These are phyloP conservation scores for Cudoniella acicularis DNA, from an alignment of 495 filamentous ascomycete species.

Conservation along the genomic window DNA sequence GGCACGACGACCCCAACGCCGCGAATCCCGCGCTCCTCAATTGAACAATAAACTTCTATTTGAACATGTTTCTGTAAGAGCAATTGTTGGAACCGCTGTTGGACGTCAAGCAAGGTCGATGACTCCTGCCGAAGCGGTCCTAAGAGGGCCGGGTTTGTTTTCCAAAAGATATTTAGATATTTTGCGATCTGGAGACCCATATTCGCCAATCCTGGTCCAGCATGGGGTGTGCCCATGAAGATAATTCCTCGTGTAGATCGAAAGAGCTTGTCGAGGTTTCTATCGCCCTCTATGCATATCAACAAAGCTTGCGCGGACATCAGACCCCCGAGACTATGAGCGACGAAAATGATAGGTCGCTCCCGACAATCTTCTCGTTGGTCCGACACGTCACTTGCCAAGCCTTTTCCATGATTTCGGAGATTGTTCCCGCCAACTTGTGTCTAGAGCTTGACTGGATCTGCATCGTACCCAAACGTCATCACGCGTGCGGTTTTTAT, in stretches of 20 bases:
- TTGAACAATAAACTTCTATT: constrained; percentile 16
- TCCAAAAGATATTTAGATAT: neutral
- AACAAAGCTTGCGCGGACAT: neutral
- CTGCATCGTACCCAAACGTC: constrained; percentile 11
- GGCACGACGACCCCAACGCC: constrained; percentile 13
- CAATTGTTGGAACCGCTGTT: constrained; percentile 33
- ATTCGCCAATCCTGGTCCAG: constrained; percentile 27
- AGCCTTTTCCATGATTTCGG: constrained; percentile 1
- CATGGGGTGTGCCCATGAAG: constrained; percentile 41
- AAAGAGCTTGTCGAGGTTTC: constrained; percentile 29
- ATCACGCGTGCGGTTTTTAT: neutral
- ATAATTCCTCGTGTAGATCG: constrained; percentile 30
- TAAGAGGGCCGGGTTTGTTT: constrained; percentile 23
- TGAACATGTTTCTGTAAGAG: neutral
- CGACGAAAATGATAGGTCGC: constrained; percentile 3
- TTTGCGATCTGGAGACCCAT: constrained; percentile 13
- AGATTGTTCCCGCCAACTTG: neutral
- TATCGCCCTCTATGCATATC: constrained; percentile 4
- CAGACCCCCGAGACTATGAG: constrained; percentile 1
- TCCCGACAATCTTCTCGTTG: neutral
- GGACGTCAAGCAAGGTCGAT: constrained; percentile 26
- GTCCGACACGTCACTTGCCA: neutral
- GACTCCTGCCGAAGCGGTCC: neutral
- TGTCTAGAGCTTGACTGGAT: constrained; percentile 1
- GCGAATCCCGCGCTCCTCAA: constrained; percentile 8